phyloP scores from a whole-genome alignment of 805 yeast genomes.

The Metschnikowia kunwiensis region DNA sequence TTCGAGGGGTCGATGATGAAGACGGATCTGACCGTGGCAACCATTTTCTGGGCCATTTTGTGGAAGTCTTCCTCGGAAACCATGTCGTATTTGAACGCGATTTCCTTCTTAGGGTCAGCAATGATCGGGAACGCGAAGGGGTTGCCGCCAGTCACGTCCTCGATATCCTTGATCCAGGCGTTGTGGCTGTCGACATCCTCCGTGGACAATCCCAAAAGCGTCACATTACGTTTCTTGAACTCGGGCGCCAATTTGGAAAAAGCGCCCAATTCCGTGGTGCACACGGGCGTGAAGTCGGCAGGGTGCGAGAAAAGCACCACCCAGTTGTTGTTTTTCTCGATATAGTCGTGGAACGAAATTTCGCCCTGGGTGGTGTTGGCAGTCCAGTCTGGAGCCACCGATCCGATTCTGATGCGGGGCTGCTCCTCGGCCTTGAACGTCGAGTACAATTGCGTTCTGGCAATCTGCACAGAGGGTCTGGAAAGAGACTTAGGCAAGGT shows the following conservation, averaged over 20 bases:
- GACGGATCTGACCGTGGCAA: conserved; percentile 68
- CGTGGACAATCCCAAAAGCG: conserved; percentile 66
- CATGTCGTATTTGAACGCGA: conserved; percentile 66
- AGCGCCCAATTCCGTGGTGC: conserved; percentile 77
- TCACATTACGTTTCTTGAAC: conserved; percentile 60
- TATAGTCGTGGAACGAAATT: conserved; percentile 59
- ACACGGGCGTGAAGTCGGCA: conserved; percentile 75
- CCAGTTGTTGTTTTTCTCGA: conserved; percentile 54
- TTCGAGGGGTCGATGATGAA: conserved; percentile 68
- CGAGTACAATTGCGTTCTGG: conserved; percentile 16
- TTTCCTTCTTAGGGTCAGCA: conserved; percentile 61
- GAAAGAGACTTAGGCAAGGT: conserved; percentile 11
- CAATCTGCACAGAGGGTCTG: conserved; percentile 12
- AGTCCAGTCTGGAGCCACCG: conserved; percentile 66
- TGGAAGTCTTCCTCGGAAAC: conserved; percentile 67
- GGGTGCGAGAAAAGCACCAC: conserved; percentile 70
- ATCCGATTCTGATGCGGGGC: conserved; percentile 51
- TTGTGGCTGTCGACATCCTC: conserved; percentile 60
- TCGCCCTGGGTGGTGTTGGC: conserved; percentile 63
- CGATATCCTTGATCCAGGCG: conserved; percentile 70
- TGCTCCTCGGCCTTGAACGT: conserved; percentile 36
- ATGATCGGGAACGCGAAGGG: conserved; percentile 61
- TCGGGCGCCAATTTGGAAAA: conserved; percentile 70
- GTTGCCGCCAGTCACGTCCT: conserved; percentile 55
- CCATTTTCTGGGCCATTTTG: conserved; percentile 61